Percentiles rank a stretch among this genome's conserved stretches.
phyloP scores from a whole-genome alignment of 2,329 filamentous ascomycete species.

The Penicillium sp. region DNA sequence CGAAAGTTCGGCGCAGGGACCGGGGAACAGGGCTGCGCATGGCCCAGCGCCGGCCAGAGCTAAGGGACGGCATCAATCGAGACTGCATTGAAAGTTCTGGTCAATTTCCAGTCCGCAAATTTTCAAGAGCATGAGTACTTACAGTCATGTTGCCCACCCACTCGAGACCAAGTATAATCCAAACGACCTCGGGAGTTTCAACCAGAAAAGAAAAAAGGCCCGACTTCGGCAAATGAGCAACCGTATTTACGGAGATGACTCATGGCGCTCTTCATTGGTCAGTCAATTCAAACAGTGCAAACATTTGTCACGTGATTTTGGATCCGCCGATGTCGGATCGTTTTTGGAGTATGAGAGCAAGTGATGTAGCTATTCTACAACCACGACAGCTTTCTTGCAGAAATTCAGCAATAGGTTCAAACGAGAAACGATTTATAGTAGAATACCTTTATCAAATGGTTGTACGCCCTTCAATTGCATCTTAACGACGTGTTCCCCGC shows the following conservation, averaged over 20 bases:
- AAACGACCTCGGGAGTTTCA: background rate
- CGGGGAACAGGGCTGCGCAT: constrained; percentile 23
- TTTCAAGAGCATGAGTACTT: background rate
- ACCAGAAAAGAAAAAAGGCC: constrained; percentile 6
- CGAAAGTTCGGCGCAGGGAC: constrained; percentile 27
- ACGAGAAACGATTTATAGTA: background rate
- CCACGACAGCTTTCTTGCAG: background rate
- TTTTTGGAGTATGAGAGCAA: background rate
- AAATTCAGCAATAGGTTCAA: background rate
- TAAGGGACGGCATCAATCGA: constrained; percentile 16
- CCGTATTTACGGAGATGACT: constrained; percentile 13
- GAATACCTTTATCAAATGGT: background rate
- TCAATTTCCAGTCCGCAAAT: background rate
- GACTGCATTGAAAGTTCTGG: constrained; percentile 9
- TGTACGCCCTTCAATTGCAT: background rate
- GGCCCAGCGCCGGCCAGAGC: constrained; percentile 18
- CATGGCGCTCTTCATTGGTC: constrained; percentile 11
- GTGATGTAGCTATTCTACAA: background rate
- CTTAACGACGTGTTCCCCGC: background rate
- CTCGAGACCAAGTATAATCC: background rate
- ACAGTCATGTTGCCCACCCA: constrained; percentile 16
- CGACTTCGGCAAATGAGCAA: constrained; percentile 16
- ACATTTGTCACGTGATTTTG: background rate
- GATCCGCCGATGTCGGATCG: constrained; percentile 9
- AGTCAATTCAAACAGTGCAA: constrained; percentile 7